Conservation (phyloP, 148 eudicot genomes). For the Diospyros lotus region DNA sequence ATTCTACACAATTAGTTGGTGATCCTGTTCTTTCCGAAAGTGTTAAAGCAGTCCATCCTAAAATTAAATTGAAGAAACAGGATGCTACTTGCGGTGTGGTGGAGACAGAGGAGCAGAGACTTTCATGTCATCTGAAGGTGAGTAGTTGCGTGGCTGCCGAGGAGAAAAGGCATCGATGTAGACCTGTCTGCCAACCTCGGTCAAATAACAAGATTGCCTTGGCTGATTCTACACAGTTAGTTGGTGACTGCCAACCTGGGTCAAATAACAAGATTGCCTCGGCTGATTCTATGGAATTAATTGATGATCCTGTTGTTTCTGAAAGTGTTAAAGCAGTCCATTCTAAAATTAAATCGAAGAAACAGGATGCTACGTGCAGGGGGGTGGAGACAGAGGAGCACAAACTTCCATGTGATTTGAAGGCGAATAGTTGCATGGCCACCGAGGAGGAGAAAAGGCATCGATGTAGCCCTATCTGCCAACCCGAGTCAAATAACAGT, state of each 20-base stretch:
- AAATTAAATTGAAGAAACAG: constrained; percentile 10
- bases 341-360: constrained; percentile 9
- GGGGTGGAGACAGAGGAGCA: constrained; percentile 8
- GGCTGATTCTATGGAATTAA: no score
- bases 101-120: constrained; percentile 6
- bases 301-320: no score
- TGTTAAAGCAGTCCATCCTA: not conserved
- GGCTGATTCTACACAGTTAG: not conserved
- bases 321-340: not conserved
- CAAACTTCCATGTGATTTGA: not conserved
- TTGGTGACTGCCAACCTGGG: not conserved
- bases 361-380: not conserved
- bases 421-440: not conserved
- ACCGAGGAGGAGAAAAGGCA: not conserved
- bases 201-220: not conserved
- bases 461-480: not conserved
- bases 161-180: constrained; percentile 1
- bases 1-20: not conserved
- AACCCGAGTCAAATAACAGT: no score
- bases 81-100: not conserved
- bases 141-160: not conserved
- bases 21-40: no score
- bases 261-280: no score
- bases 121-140: not conserved
- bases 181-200: not conserved